These are phyloP conservation scores for Daldinia bambusicola DNA, from an alignment of 495 filamentous ascomycete species.

Conservation along the genomic window DNA sequence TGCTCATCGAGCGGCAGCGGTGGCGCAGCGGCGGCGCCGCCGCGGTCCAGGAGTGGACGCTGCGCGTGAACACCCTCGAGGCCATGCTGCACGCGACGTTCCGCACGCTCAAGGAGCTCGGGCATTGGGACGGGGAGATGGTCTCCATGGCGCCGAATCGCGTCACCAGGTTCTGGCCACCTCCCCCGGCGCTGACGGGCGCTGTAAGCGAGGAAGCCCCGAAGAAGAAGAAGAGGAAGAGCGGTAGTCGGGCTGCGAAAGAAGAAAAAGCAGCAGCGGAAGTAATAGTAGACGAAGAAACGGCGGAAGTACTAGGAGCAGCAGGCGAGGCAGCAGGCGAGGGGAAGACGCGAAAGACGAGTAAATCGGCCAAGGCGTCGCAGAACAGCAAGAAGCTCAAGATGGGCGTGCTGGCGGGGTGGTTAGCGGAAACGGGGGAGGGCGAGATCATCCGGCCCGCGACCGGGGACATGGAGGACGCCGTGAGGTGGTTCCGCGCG, in stretches of 20 bases:
- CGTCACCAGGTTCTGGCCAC: conserved; percentile 54
- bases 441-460: conserved; percentile 48
- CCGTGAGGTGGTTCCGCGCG: conserved; percentile 59
- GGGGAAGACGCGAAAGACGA: conserved; percentile 37
- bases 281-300: no score
- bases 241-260: background rate
- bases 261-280: no score
- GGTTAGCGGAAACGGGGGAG: conserved; percentile 54
- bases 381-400: conserved; percentile 68
- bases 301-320: no score
- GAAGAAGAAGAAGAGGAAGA: background rate
- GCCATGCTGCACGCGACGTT: conserved; percentile 87
- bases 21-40: conserved; percentile 74
- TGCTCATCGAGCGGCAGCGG: conserved; percentile 73
- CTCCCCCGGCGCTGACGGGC: conserved; percentile 15
- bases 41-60: conserved; percentile 85
- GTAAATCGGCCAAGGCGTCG: conserved; percentile 25
- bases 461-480: conserved; percentile 49
- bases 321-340: no score
- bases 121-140: conserved; percentile 52
- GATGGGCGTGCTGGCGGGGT: conserved; percentile 69
- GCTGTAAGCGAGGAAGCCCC: background rate
- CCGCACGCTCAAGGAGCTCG: conserved; percentile 61
- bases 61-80: conserved; percentile 90
- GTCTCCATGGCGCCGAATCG: conserved; percentile 52